phyloP scores from a whole-genome alignment of 2,329 filamentous ascomycete genomes.

The Penicillium glabrum region DNA sequence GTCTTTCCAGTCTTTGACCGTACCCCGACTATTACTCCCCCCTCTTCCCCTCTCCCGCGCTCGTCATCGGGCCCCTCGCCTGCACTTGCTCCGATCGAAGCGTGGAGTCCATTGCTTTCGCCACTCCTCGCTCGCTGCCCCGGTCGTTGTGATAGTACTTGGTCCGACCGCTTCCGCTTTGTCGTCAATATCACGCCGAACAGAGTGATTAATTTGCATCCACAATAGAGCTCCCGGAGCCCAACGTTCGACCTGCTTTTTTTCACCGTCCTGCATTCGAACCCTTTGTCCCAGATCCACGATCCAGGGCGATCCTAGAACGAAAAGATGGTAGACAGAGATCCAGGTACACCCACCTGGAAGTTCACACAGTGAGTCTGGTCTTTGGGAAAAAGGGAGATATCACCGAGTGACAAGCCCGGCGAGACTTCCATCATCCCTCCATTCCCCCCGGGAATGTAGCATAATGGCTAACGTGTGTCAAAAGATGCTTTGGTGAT shows the following conservation, averaged over 20 bases:
- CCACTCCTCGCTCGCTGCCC: conserved; percentile 4
- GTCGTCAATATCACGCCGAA: conserved; percentile 3
- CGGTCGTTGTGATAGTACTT: conserved; percentile 2
- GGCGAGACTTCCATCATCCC: background rate
- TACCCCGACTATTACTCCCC: background rate
- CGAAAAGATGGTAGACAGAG: conserved; percentile 86
- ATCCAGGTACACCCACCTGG: conserved; percentile 93
- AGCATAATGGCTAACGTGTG: conserved; percentile 10
- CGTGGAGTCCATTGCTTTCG: conserved; percentile 10
- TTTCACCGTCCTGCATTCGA: conserved; percentile 16
- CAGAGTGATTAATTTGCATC: conserved; percentile 7
- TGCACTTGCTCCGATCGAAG: conserved; percentile 12
- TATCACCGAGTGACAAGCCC: background rate
- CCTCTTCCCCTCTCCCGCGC: conserved; percentile 9
- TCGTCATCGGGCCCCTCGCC: conserved; percentile 20
- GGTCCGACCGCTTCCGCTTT: conserved; percentile 14
- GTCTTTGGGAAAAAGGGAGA: background rate
- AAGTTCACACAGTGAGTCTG: conserved; percentile 95
- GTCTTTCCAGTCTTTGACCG: background rate
- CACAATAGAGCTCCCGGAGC: conserved; percentile 21
- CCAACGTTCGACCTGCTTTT: background rate
- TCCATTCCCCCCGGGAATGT: background rate
- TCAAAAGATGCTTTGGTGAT: conserved; percentile 89
- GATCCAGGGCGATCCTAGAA: conserved; percentile 47
- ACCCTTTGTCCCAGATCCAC: conserved; percentile 18